Base-by-base conservation (phyloP, 805 yeast genomes). In the Sugiyamaella chiloensis region DNA sequence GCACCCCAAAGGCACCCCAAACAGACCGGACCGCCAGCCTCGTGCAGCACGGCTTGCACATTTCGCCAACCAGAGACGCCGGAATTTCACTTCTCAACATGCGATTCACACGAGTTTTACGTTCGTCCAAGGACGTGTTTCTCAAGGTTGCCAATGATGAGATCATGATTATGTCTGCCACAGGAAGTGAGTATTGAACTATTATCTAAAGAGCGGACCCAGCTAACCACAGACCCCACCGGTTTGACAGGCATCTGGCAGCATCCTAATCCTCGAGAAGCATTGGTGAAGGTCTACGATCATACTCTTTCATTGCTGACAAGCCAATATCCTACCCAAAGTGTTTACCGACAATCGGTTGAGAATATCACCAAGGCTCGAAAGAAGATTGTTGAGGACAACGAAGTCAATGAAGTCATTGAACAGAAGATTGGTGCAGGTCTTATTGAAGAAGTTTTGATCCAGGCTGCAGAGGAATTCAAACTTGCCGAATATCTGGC, bases 231-330 rank as follows among this genome's bases (percentile, higher is more conserved):
- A 50, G 57, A 80, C 58, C 91, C 91, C 24, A 87, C 95, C 17
- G 96, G 96, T 55, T 58, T 87, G 52, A 78, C 96, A 2, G 95
- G 93, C 2, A 66, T 87, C 53, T 74, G 69, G 60, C 85, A 83
- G 64, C 93, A 86, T 65, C 95, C 95, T 43, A 77, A 83, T 62
- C 95, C 96, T 46, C 78, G 87, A 64, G 90, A 91, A 2, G 86
- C 89, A 2, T 72, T 87, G 58, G 70, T 79, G 48, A 76, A 84
- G 30, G 70, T 87, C 39, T 87, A 87, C 70, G 78, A 77, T 55
- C 78, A 83, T 49, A 87, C 96, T 1, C 70, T 87, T 59, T 66
- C 68, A 34, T 73, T 77, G 40, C 70, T 87, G 58, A 68, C 74
- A 32, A 73, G 70, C 32, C 76, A 80, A 59, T 82, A 81, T 64